Percentiles rank a stretch among this genome's conserved stretches.
Conservation (phyloP, 2,329 filamentous ascomycete species). For the Talaromyces atroroseus region DNA sequence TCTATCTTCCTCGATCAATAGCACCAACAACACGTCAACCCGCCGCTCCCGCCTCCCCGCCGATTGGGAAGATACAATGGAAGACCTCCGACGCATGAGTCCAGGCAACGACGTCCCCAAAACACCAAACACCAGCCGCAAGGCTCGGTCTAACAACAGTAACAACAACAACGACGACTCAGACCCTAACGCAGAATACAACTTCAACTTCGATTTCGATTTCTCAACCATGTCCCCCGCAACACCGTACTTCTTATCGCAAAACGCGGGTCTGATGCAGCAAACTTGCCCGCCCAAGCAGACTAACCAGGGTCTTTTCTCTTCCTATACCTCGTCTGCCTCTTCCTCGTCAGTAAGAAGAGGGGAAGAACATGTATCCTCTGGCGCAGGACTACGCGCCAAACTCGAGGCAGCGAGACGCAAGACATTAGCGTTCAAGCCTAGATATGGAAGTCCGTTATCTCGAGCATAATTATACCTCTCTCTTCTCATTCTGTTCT, state of each 20-base stretch:
- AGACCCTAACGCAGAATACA: background rate
- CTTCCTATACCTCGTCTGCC: constrained; percentile 19
- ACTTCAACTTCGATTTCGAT: constrained; percentile 28
- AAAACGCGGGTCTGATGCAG: constrained; percentile 41
- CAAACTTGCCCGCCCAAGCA: constrained; percentile 53
- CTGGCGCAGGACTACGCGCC: constrained; percentile 46
- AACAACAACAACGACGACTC: background rate
- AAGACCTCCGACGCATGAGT: constrained; percentile 26
- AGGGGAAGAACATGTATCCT: background rate
- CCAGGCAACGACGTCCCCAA: constrained; percentile 31
- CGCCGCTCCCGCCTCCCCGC: constrained; percentile 22
- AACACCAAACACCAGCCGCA: constrained; percentile 22
- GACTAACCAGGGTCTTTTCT: constrained; percentile 38
- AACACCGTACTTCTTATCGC: constrained; percentile 43
- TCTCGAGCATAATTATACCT: constrained; percentile 1
- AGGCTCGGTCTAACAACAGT: background rate
- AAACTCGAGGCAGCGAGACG: constrained; percentile 65
- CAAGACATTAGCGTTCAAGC: constrained; percentile 73
- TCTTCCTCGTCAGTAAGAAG: background rate
- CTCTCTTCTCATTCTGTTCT: background rate
- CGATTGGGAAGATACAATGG: constrained; percentile 24
- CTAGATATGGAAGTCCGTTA: constrained; percentile 68
- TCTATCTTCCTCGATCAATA: background rate
- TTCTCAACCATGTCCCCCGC: constrained; percentile 39
- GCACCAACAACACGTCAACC: constrained; percentile 16